These are phyloP conservation scores for Fusarium sp. DNA, from an alignment of 2,329 filamentous ascomycete genomes.

Conservation along the genomic window DNA sequence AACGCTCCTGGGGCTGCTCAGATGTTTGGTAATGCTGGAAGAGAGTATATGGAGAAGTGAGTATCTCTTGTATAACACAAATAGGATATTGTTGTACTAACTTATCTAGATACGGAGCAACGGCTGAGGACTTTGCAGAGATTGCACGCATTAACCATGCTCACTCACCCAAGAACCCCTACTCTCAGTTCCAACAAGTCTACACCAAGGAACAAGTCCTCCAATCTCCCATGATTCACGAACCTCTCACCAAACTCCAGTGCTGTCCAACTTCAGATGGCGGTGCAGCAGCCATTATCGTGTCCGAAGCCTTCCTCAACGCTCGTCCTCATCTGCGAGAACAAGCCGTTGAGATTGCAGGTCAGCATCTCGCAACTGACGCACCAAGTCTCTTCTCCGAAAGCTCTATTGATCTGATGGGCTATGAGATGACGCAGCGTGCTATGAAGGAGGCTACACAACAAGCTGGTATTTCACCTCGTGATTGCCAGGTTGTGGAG, in stretches of 20 bases:
- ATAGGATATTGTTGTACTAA: conserved; percentile 10
- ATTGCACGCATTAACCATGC: conserved; percentile 93
- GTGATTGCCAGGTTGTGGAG: conserved; percentile 87
- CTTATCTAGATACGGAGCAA: conserved; percentile 78
- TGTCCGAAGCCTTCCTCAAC: conserved; percentile 89
- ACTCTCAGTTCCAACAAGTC: conserved; percentile 95
- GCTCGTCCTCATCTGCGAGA: conserved; percentile 81
- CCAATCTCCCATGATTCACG: conserved; percentile 79
- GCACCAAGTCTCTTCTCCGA: conserved; percentile 79
- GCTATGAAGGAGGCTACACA: conserved; percentile 76
- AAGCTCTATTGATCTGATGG: conserved; percentile 87
- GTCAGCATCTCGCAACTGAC: conserved; percentile 89
- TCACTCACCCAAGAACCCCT: conserved; percentile 91
- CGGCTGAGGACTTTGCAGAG: conserved; percentile 87
- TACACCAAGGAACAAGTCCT: conserved; percentile 88
- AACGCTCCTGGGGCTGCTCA: conserved; percentile 89
- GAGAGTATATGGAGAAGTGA: conserved; percentile 94
- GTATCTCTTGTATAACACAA: conserved; percentile 34
- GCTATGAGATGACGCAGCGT: conserved; percentile 82
- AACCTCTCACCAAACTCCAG: conserved; percentile 95
- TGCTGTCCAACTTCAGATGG: conserved; percentile 98
- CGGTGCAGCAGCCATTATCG: conserved; percentile 86
- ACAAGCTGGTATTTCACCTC: conserved; percentile 73
- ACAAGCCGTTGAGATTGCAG: conserved; percentile 89
- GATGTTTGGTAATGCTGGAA: conserved; percentile 93